phyloP scores from a whole-genome alignment of 306 rosid species.

The Coriaria nepalensis region DNA sequence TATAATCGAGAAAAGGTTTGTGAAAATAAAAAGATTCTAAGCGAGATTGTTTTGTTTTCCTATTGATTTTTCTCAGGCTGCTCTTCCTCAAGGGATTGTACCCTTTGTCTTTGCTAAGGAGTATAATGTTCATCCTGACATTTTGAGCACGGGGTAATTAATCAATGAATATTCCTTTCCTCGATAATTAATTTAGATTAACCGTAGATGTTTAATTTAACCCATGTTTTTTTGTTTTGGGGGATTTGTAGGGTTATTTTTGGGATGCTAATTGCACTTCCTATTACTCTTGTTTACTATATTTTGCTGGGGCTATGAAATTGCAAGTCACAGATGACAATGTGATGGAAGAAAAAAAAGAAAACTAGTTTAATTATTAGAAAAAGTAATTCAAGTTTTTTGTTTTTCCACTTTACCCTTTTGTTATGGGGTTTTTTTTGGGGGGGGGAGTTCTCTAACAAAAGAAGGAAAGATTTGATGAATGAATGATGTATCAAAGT shows the following conservation, averaged over 20 bases:
- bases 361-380: background rate
- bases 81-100: constrained; percentile 86
- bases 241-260: constrained; percentile 8
- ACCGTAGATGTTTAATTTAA: no score
- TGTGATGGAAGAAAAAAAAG: background rate
- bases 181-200: no score
- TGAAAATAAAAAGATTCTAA: background rate
- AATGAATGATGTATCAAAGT: no score
- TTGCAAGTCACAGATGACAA: background rate
- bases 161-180: no score
- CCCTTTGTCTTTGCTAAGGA: constrained; percentile 88
- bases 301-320: constrained; percentile 14
- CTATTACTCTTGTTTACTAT: constrained; percentile 13
- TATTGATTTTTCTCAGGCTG: constrained; percentile 35
- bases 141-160: constrained; percentile 65
- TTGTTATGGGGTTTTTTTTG: no score
- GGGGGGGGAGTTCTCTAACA: no score
- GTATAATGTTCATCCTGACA: constrained; percentile 83
- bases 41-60: background rate
- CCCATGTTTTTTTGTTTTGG: no score
- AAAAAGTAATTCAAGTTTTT: background rate
- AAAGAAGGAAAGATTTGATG: no score
- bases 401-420: no score
- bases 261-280: constrained; percentile 15
- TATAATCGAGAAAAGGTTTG: no score